A percentile compares a stretch with the other conserved stretches of the same genome.
Conservation (phyloP, 2,329 filamentous ascomycete genomes). For the Nectriaceae sp. region DNA sequence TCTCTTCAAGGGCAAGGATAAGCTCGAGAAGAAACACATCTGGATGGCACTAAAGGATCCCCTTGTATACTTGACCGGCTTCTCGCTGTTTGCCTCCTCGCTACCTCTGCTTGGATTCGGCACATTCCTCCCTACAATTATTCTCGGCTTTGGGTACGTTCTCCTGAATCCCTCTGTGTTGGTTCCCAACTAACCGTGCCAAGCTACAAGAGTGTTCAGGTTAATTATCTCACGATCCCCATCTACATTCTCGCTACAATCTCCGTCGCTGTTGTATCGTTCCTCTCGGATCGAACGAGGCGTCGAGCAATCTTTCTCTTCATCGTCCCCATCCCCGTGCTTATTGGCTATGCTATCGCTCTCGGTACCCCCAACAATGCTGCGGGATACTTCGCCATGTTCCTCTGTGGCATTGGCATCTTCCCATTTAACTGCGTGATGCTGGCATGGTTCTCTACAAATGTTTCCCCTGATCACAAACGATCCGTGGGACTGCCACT, state of each 20-base stretch:
- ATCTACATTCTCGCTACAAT: conserved; percentile 34
- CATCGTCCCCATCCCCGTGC: conserved; percentile 29
- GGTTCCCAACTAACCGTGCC: not conserved
- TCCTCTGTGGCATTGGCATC: conserved; percentile 18
- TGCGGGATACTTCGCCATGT: conserved; percentile 37
- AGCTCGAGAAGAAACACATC: not conserved
- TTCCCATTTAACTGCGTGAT: not conserved
- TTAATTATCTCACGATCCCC: conserved; percentile 38
- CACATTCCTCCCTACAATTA: not conserved
- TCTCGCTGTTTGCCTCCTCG: not conserved
- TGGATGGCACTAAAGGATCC: not conserved
- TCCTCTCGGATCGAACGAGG: conserved; percentile 33
- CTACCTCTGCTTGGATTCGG: not conserved
- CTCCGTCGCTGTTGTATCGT: conserved; percentile 24
- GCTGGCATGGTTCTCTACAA: conserved; percentile 46
- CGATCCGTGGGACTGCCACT: conserved; percentile 48
- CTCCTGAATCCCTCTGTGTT: not conserved
- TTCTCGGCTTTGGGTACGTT: not conserved
- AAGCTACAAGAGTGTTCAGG: conserved; percentile 15
- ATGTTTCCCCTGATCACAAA: conserved; percentile 48
- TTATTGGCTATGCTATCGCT: conserved; percentile 35
- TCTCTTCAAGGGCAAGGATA: not conserved
- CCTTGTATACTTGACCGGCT: not conserved
- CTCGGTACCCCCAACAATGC: conserved; percentile 28
- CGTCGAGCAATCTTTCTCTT: conserved; percentile 33